Percentiles rank a stretch among this genome's conserved stretches.
Evolutionary conservation across 2,329 filamentous ascomycete genomes (phyloP).

Genomic region (Pseudogymnoascus sp.): DNA sequence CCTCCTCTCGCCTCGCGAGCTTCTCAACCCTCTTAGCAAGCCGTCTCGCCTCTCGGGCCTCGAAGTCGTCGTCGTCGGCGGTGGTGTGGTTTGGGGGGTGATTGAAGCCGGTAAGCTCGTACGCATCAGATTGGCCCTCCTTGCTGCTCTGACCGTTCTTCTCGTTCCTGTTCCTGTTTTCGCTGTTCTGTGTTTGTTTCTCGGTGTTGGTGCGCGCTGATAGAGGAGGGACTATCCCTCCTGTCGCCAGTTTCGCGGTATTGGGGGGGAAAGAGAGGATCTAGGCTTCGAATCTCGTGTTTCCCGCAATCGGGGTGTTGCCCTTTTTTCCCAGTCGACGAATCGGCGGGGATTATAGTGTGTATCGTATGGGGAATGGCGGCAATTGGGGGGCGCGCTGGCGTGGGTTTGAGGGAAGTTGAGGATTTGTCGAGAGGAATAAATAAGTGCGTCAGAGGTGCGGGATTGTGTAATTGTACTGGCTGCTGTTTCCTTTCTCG

Average conservation of each 20-base stretch:
- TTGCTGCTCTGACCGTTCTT: background rate
- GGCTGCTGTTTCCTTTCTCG: background rate
- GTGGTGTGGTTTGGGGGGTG: background rate
- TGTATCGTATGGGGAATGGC: background rate
- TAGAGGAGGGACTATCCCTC: slow-evolving; percentile 9
- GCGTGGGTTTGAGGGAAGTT: background rate
- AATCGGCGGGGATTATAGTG: background rate
- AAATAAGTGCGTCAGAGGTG: background rate
- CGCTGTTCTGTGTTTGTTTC: background rate
- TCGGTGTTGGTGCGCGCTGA: background rate
- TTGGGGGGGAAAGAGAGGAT: background rate
- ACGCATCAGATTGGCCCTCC: slow-evolving; percentile 6
- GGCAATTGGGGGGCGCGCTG: background rate
- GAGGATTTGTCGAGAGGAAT: background rate
- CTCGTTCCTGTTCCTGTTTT: background rate
- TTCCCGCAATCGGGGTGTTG: background rate
- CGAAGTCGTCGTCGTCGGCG: background rate
- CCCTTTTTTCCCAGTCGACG: background rate
- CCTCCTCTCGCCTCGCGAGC: slow-evolving; percentile 61
- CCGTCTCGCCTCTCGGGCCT: background rate
- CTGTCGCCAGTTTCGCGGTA: slow-evolving; percentile 9
- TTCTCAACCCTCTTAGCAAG: slow-evolving; percentile 51
- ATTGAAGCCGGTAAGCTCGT: background rate
- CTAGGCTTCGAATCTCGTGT: background rate
- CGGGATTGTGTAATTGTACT: background rate